Percentiles rank a stretch among this genome's conserved stretches.
Conservation (phyloP, 768 basidiomycete species). For the Hydnomerulius pinastri region DNA sequence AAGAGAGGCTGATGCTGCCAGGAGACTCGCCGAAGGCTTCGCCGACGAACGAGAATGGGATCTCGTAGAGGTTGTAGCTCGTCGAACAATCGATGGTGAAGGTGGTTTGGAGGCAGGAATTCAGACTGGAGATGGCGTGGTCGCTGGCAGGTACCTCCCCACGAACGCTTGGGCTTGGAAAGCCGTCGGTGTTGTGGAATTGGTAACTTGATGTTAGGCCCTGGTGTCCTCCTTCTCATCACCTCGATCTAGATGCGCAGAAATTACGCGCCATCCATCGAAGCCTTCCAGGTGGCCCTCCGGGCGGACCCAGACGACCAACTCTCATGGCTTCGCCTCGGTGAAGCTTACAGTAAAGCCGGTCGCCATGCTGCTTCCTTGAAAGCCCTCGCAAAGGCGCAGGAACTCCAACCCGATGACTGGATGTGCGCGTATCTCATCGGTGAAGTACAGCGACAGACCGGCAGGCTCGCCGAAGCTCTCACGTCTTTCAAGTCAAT, state of each 20-base stretch:
- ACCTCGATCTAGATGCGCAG: constrained; percentile 52
- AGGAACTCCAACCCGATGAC: constrained; percentile 69
- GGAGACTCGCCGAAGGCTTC: constrained; percentile 82
- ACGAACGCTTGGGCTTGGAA: constrained; percentile 98
- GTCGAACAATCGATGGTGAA: constrained; percentile 91
- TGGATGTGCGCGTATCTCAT: constrained; percentile 87
- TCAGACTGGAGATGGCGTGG: constrained; percentile 41
- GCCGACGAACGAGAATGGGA: constrained; percentile 96
- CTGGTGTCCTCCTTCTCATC: neutral
- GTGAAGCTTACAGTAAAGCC: constrained; percentile 87
- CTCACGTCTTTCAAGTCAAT: constrained; percentile 64
- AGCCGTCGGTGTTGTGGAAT: constrained; percentile 86
- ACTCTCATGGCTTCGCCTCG: constrained; percentile 86
- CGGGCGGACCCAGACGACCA: constrained; percentile 77
- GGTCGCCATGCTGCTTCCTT: constrained; percentile 88
- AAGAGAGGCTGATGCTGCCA: constrained; percentile 82
- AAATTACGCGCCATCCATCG: constrained; percentile 75
- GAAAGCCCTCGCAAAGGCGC: constrained; percentile 79
- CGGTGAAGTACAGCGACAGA: constrained; percentile 79
- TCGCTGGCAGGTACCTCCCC: constrained; percentile 57
- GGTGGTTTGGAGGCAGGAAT: constrained; percentile 70
- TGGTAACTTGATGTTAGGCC: constrained; percentile 53
- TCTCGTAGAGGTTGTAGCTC: constrained; percentile 91
- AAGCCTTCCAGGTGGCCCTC: constrained; percentile 84
- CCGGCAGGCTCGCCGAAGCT: constrained; percentile 75